Evolutionary conservation across 2,329 filamentous ascomycete genomes (phyloP).

Genomic region (Cladosporium sp.): DNA sequence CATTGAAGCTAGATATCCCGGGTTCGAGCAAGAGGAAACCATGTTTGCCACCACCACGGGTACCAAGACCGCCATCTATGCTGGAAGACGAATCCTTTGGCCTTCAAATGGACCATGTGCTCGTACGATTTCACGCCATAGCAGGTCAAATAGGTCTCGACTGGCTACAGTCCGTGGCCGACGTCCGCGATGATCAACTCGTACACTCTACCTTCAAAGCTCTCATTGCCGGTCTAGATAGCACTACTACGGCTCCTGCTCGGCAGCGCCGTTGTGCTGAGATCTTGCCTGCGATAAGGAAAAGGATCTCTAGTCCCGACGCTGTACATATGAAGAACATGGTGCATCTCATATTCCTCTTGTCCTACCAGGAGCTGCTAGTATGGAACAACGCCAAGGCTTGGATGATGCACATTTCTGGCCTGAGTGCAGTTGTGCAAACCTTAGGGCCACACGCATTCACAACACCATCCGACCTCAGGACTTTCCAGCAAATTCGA

Average conservation of each 20-base stretch:
- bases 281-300: not conserved
- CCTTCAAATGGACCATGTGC: not conserved
- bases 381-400: constrained; percentile 2
- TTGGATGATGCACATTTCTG: constrained; percentile 5
- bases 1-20: not conserved
- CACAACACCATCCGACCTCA: not conserved
- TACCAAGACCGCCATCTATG: not conserved
- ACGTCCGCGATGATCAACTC: not conserved
- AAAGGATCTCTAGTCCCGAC: not conserved
- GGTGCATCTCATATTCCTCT: not conserved
- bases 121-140: not conserved
- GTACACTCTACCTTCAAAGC: not conserved
- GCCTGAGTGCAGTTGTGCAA: not conserved
- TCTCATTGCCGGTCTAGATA: not conserved
- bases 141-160: not conserved
- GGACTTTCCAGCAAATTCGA: not conserved
- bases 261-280: not conserved
- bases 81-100: not conserved
- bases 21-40: not conserved
- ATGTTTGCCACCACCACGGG: not conserved
- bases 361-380: not conserved
- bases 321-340: not conserved
- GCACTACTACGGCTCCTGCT: not conserved
- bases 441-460: not conserved
- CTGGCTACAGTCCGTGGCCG: not conserved